These are phyloP conservation scores for Psidium guajava DNA, from an alignment of 345 rosid species.

Conservation along the genomic window DNA sequence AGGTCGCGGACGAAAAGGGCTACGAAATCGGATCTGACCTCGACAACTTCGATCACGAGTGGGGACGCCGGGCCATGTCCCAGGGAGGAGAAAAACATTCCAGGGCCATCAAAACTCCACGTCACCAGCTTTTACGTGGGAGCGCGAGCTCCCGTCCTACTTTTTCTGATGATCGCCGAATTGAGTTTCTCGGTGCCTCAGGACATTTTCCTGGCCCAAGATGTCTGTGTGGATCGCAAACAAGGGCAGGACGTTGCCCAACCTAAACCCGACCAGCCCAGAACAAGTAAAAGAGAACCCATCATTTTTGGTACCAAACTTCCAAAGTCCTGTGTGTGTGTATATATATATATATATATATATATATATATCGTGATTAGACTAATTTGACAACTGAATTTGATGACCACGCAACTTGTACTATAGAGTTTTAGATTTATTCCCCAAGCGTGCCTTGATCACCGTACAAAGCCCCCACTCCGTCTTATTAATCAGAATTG, in stretches of 20 bases:
- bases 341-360: too few species aligned
- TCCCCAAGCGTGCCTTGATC: not conserved
- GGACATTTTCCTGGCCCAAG: not conserved
- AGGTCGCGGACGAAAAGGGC: not conserved
- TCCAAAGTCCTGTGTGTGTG: too few species aligned
- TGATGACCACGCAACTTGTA: not conserved
- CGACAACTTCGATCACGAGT: not conserved
- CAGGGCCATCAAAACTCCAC: too few species aligned
- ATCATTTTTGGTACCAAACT: not conserved
- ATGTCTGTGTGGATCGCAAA: not conserved
- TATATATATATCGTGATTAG: not conserved
- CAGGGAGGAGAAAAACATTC: not conserved
- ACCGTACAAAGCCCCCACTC: not conserved
- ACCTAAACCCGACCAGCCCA: not conserved
- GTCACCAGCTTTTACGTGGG: too few species aligned
- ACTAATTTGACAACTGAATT: not conserved
- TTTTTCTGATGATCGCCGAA: too few species aligned
- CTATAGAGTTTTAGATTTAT: not conserved
- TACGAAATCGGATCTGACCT: not conserved
- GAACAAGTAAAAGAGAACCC: not conserved
- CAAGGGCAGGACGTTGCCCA: not conserved
- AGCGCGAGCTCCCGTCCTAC: too few species aligned
- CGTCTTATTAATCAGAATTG: not conserved
- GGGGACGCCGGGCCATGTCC: not conserved
- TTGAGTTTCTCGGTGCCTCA: too few species aligned